A percentile compares a stretch with the other conserved stretches of the same genome.
Conservation (phyloP, 352 stramenopile species). For the Poterioochromonas sp. region DNA sequence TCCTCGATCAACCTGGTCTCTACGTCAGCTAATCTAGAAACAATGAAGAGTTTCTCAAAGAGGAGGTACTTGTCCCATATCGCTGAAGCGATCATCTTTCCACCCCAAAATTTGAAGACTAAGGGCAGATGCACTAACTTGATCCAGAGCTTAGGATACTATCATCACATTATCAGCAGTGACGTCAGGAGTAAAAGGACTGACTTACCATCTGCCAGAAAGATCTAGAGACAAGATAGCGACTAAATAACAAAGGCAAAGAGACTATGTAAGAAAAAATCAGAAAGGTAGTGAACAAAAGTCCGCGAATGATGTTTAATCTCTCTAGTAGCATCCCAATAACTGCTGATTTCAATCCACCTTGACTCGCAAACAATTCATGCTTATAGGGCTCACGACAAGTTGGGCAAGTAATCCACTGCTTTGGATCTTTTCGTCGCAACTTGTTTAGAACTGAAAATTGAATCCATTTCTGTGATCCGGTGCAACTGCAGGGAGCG, state of each 20-base stretch:
- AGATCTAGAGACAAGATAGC: neutral
- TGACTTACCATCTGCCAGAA: constrained; percentile 24
- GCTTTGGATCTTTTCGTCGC: neutral
- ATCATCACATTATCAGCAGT: neutral
- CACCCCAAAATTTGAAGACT: neutral
- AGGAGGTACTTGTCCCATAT: neutral
- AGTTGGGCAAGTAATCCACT: constrained; percentile 13
- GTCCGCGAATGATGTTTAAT: neutral
- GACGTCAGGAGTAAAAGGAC: neutral
- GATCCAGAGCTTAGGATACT: neutral
- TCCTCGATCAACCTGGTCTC: neutral
- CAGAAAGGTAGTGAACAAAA: neutral
- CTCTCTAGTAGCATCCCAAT: neutral
- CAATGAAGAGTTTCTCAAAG: neutral
- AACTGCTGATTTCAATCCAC: neutral
- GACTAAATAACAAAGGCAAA: neutral
- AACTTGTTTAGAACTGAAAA: constrained; percentile 21
- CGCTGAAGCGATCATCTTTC: neutral
- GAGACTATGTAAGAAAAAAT: neutral
- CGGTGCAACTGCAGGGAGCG: constrained; percentile 1
- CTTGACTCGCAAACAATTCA: neutral
- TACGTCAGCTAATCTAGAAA: neutral
- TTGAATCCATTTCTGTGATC: constrained; percentile 26
- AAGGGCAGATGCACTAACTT: neutral
- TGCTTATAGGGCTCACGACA: neutral